These are phyloP conservation scores for Corynascus novoguineensis DNA, from an alignment of 495 filamentous ascomycete genomes.

Conservation along the genomic window DNA sequence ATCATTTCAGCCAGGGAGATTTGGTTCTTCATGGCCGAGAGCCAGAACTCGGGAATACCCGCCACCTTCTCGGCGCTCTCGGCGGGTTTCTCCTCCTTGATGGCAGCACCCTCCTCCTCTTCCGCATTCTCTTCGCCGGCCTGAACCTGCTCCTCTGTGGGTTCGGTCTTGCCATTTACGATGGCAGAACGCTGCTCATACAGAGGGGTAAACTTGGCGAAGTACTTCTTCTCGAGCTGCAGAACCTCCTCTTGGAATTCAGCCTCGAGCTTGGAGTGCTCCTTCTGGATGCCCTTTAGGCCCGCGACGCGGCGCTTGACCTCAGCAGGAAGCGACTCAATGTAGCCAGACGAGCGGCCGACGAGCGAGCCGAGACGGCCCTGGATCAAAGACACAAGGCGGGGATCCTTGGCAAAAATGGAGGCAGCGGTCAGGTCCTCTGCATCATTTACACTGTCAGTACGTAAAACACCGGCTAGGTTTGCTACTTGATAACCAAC, in stretches of 20 bases:
- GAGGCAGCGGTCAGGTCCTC: conserved; percentile 86
- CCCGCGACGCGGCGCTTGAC: conserved; percentile 92
- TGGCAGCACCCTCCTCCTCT: conserved; percentile 43
- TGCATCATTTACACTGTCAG: conserved; percentile 44
- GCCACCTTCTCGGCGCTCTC: conserved; percentile 44
- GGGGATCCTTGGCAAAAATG: conserved; percentile 89
- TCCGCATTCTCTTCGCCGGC: conserved; percentile 73
- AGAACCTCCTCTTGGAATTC: conserved; percentile 98
- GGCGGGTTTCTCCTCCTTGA: conserved; percentile 45
- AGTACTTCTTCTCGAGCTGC: conserved; percentile 98
- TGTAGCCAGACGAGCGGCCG: conserved; percentile 93
- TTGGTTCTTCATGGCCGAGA: conserved; percentile 99
- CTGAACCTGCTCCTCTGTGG: conserved; percentile 76
- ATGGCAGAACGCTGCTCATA: conserved; percentile 94
- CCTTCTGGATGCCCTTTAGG: conserved; percentile 96
- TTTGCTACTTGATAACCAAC: conserved; percentile 47
- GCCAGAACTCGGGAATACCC: conserved; percentile 98
- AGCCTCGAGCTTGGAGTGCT: conserved; percentile 95
- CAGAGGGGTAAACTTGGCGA: conserved; percentile 94
- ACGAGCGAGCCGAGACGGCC: conserved; percentile 90
- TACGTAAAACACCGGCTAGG: not conserved
- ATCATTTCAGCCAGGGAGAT: conserved; percentile 95
- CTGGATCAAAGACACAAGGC: conserved; percentile 92
- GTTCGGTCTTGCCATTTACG: conserved; percentile 82
- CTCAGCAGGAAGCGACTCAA: conserved; percentile 82